Evolutionary conservation across 2,329 filamentous ascomycete species (phyloP), one percentile per base, ranked within the genome.

Genomic region (Triangularia verruculosa): DNA sequence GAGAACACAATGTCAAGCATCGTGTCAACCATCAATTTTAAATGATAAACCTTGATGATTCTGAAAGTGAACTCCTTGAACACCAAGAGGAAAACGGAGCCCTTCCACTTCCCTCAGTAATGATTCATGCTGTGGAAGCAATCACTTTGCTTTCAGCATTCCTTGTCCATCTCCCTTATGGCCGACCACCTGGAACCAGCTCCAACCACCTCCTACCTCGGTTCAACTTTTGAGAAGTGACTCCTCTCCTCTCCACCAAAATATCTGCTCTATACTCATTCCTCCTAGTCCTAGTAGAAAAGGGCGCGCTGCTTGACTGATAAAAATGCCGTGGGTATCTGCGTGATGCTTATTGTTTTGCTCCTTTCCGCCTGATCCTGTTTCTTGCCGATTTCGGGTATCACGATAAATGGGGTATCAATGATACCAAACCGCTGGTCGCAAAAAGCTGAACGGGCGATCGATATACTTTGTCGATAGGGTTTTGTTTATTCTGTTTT

Each of bases 1-100:
- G 28, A n/a, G 32, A 13, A 24, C 25, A 15, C 28, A 28, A 51
- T 17, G 15, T n/a, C n/a, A n/a, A n/a, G n/a, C n/a, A n/a, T n/a
- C n/a, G 57, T 15, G 5, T 12, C 17, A 3, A 9, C 28, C 3
- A 2, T n/a, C 12, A 47, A 20, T 27, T 2, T 43, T 4, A 34
- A 47, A 47, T n/a, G 17, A n/a, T 55, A 47, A 15, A 59, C 25
- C 34, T 64, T 61, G 64, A 47, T 47, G 11, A 39, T 15, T 39
- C 12, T 17, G n/a, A 47, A 47, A 47, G 7, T 47, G 39, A 47
- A 47, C 39, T 47, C 39, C 39, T 17, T 47, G 39, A 47, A 47
- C 39, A 47, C 39, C 39, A 9, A 9, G 39, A 20, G n/a, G n/a
- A 47, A 47, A 47, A 47, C n/a, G 20, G 39, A 47, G 39, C 39